phyloP scores from a whole-genome alignment of 352 stramenopile species.

The Pythium plurisporium region DNA sequence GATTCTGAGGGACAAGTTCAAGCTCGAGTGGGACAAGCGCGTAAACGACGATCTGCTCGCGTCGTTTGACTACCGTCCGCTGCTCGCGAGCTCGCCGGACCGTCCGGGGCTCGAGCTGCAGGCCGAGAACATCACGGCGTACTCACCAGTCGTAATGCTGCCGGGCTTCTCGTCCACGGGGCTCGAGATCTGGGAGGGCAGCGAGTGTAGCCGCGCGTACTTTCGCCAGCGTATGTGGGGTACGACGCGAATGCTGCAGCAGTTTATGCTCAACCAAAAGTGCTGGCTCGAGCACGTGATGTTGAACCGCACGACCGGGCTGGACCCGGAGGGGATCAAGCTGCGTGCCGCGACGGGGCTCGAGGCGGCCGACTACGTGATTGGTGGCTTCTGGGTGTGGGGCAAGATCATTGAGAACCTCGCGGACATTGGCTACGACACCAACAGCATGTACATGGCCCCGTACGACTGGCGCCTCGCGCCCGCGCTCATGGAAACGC shows the following conservation, averaged over 20 bases:
- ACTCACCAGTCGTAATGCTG: constrained; percentile 87
- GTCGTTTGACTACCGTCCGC: constrained; percentile 52
- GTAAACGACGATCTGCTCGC: constrained; percentile 61
- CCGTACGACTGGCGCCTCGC: constrained; percentile 86
- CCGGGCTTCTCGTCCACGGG: constrained; percentile 93
- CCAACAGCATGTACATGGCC: constrained; percentile 84
- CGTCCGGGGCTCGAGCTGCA: constrained; percentile 48
- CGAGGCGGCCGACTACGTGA: constrained; percentile 92
- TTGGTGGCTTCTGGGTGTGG: constrained; percentile 95
- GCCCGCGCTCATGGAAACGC: constrained; percentile 63
- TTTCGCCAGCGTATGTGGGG: constrained; percentile 94
- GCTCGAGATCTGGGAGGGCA: constrained; percentile 93
- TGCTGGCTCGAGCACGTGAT: constrained; percentile 93
- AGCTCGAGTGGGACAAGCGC: constrained; percentile 64
- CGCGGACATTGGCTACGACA: constrained; percentile 92
- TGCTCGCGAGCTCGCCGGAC: constrained; percentile 27
- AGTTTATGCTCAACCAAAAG: constrained; percentile 86
- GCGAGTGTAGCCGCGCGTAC: constrained; percentile 79
- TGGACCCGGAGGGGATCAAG: constrained; percentile 84
- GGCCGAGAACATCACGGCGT: constrained; percentile 44
- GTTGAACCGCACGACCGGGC: constrained; percentile 85
- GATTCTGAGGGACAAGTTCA: constrained; percentile 54
- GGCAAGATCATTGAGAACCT: constrained; percentile 89
- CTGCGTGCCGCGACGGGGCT: constrained; percentile 83
- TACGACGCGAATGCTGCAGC: constrained; percentile 81